phyloP scores from a whole-genome alignment of 176 grass and related monocot species.

The Ensete ventricosum region DNA sequence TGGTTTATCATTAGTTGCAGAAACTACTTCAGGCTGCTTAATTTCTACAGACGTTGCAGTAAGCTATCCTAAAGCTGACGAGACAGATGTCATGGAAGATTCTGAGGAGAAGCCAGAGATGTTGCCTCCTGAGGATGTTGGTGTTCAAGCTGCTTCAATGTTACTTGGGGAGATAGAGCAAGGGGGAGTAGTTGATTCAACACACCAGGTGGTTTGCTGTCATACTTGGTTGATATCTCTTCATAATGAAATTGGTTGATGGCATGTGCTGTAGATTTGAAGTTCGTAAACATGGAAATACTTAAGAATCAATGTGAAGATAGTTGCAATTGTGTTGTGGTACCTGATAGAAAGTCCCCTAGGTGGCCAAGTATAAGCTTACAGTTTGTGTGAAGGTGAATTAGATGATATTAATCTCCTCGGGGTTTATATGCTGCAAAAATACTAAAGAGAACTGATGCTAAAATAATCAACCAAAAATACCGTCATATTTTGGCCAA shows the following conservation, averaged over 20 bases:
- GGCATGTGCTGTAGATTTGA: not conserved
- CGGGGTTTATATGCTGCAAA: too few relatives aligned
- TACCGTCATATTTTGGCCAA: too few relatives aligned
- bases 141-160: conserved; percentile 70
- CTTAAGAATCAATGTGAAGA: not conserved
- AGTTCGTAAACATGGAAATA: not conserved
- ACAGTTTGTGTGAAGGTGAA: too few relatives aligned
- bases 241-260: not conserved
- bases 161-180: conserved; percentile 67
- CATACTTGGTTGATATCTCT: not conserved
- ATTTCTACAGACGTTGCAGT: conserved; percentile 60
- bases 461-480: too few relatives aligned
- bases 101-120: conserved; percentile 51
- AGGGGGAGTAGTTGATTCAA: conserved; percentile 88
- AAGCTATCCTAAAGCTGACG: conserved; percentile 52
- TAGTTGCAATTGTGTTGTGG: not conserved
- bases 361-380: too few relatives aligned
- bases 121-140: conserved; percentile 75
- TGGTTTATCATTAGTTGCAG: conserved; percentile 82
- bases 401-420: too few relatives aligned
- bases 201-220: conserved; percentile 74
- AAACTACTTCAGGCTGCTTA: conserved; percentile 75
- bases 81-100: conserved; percentile 37
- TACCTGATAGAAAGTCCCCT: too few relatives aligned
- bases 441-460: too few relatives aligned